These are phyloP conservation scores for Candida qinlingensis DNA, from an alignment of 805 yeast species.

Conservation along the genomic window DNA sequence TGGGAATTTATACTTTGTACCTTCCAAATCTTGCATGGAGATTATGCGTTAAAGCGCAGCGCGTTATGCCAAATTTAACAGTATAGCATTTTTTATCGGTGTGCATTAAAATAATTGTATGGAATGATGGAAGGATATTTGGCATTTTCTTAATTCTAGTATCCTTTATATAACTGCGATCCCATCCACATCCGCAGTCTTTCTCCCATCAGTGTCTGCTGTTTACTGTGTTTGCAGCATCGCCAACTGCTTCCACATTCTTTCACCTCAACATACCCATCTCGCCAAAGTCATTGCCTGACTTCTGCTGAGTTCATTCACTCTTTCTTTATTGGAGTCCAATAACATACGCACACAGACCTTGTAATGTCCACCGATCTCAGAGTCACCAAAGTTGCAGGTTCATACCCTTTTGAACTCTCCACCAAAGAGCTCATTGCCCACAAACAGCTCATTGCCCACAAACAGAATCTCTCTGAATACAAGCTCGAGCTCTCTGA, in stretches of 20 bases:
- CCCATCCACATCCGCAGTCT: background rate
- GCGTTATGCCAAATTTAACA: background rate
- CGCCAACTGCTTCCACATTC: too few relatives aligned
- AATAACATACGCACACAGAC: too few relatives aligned
- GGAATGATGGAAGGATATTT: background rate
- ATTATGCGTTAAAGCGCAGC: background rate
- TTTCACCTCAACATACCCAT: too few relatives aligned
- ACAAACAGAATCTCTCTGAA: constrained; percentile 41
- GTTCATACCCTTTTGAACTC: constrained; percentile 27
- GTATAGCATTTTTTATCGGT: too few relatives aligned
- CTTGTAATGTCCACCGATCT: constrained; percentile 26
- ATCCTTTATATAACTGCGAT: background rate
- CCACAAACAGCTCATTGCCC: constrained; percentile 41
- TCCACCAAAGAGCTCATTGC: constrained; percentile 43
- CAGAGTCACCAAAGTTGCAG: constrained; percentile 22
- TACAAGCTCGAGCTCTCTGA: constrained; percentile 47
- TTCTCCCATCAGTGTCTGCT: background rate
- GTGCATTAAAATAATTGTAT: background rate
- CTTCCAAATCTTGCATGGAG: background rate
- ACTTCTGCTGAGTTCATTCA: too few relatives aligned
- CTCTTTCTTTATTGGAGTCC: too few relatives aligned
- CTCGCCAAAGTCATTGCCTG: too few relatives aligned
- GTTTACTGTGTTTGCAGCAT: background rate
- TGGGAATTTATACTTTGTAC: background rate
- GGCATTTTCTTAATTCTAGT: background rate